These are phyloP conservation scores for Arthrobotrys entomopaga DNA, from an alignment of 2,329 filamentous ascomycete genomes.

Conservation along the genomic window DNA sequence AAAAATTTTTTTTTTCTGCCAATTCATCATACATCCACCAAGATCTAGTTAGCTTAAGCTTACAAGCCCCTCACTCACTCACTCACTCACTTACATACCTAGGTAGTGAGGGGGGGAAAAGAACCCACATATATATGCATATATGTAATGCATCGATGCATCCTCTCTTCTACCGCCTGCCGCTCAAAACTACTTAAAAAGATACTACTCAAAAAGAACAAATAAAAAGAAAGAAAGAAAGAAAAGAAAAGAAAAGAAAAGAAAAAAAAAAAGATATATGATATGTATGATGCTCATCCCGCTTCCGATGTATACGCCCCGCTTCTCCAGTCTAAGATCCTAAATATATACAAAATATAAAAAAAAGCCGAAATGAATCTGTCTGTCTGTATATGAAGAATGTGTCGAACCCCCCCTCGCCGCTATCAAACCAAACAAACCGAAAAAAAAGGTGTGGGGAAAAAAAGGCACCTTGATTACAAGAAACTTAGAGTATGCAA, in stretches of 20 bases:
- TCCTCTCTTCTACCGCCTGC: neutral
- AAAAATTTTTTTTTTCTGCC: slow-evolving; percentile 28
- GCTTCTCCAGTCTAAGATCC: slow-evolving; percentile 17
- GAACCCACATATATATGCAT: too few relatives aligned
- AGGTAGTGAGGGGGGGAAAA: too few relatives aligned
- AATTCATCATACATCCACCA: slow-evolving; percentile 49
- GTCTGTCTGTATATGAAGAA: too few relatives aligned
- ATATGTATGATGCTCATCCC: slow-evolving; percentile 54
- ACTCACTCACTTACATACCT: too few relatives aligned
- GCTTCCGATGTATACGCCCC: slow-evolving; percentile 37
- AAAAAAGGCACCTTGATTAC: slow-evolving; percentile 47
- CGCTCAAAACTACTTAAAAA: neutral
- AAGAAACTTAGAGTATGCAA: slow-evolving; percentile 7
- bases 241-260: slow-evolving; percentile 19
- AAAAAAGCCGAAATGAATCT: slow-evolving; percentile 15
- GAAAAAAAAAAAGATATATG: slow-evolving; percentile 33
- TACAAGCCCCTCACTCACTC: slow-evolving; percentile 21
- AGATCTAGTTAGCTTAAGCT: slow-evolving; percentile 12
- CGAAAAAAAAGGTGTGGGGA: neutral
- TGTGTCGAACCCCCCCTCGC: neutral
- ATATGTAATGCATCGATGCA: slow-evolving; percentile 6
- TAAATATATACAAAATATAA: slow-evolving; percentile 17
- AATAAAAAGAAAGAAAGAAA: slow-evolving; percentile 12
- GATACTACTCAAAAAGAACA: slow-evolving; percentile 11
- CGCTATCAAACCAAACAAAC: slow-evolving; percentile 22